Base-by-base conservation (phyloP, 371 early-diverging fungal genomes). In the Mucor circinelloides region DNA sequence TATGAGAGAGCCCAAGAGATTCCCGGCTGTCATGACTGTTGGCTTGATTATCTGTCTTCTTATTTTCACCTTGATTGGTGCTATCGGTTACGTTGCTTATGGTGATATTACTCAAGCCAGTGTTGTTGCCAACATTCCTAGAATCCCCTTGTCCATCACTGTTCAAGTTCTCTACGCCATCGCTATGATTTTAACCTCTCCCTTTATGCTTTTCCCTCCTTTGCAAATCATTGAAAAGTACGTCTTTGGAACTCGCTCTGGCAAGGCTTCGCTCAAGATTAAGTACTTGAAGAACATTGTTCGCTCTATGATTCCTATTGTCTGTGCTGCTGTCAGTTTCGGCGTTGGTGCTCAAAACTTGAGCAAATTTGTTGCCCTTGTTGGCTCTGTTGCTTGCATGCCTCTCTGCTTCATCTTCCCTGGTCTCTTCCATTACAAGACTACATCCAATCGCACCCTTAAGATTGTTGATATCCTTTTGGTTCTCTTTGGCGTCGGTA, bases 121-220 rank as follows among this genome's bases (percentile, higher is more conserved):
- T 64, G 85, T 94, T 1, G 72, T 91, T 34, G 73, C 89, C 59
- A 92, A 91, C 73, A 67, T 94, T 28, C 90, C 90, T 27, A 58
- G 56, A 25, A 60, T 46, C 0, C 78, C 79, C 0, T 68, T 86
- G 27, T 84, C 90, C 3, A 74, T 75, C 48, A 75, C 84, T n/a
- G 76, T 91, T 27, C 91, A 91, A 66, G 69, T 91, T 59, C 70
- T 92, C 9, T 94, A 93, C 73, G 87, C 90, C 5, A 60, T 91
- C n/a, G 93, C 93, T 63, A 92, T 94, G 71, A 84, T 92, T 65
- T 77, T 92, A 27, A 86, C 90, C 6, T 88, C 87, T 57, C 96
- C 96, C 1, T 75, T 96, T 58, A 85, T 87, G 71, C 76, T 92
- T n/a, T 93, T 90, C 58, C 93, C 95, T 6, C 87, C 90, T 19